Conservation (phyloP, 257 asterid genomes). For the Solanum bukasovii region DNA sequence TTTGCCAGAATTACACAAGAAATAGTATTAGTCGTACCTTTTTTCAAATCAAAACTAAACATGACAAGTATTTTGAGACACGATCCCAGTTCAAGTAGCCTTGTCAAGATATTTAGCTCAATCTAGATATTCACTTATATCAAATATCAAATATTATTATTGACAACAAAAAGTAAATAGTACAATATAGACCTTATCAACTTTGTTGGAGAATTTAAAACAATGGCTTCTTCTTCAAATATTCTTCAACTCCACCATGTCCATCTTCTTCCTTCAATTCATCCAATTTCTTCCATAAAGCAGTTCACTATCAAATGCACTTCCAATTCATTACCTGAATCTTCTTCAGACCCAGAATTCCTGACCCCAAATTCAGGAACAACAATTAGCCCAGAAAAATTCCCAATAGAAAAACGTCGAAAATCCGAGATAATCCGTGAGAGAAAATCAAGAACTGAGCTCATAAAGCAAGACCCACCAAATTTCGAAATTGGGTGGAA, state of each 20-base stretch:
- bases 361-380: constrained; percentile 37
- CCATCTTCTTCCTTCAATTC: constrained; percentile 8
- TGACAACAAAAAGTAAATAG: not conserved
- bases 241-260: constrained; percentile 24
- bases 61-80: too few relatives aligned
- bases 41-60: too few relatives aligned
- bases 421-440: constrained; percentile 63
- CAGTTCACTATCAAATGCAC: constrained; percentile 30
- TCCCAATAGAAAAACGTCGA: constrained; percentile 62
- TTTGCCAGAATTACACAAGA: not conserved
- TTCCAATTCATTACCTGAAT: constrained; percentile 7
- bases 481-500: constrained; percentile 93
- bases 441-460: constrained; percentile 26
- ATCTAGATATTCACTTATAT: not conserved
- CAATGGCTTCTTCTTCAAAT: constrained; percentile 34
- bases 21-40: too few relatives aligned
- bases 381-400: constrained; percentile 44
- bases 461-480: constrained; percentile 54
- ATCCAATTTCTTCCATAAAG: not conserved
- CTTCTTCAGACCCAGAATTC: constrained; percentile 23
- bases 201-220: not conserved
- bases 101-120: not conserved
- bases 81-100: not conserved
- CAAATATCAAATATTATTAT: not conserved
- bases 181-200: not conserved